phyloP scores from a whole-genome alignment of 805 yeast genomes.

The Saccharomycopsis sp. region DNA sequence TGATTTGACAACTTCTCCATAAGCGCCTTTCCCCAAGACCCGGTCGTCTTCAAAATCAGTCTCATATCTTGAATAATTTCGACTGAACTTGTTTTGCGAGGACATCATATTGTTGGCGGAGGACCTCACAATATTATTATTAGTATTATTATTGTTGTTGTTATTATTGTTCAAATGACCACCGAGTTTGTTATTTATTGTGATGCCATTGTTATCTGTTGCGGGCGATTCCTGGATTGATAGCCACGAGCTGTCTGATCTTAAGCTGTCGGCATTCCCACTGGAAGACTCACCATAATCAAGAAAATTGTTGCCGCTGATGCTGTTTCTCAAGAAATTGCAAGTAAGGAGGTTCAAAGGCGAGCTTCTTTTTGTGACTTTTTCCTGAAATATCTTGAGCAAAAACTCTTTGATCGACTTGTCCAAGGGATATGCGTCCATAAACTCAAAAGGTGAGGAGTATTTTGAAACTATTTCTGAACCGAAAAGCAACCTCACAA shows the following conservation, averaged over 20 bases:
- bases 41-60: conserved; percentile 95
- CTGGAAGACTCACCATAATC: no score
- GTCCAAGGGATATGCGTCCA: conserved; percentile 39
- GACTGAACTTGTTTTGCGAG: no score
- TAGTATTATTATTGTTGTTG: no score
- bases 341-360: conserved; percentile 80
- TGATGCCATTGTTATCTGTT: no score
- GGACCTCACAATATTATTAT: no score
- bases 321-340: conserved; percentile 69
- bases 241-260: no score
- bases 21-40: conserved; percentile 87
- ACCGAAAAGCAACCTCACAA: conserved; percentile 59
- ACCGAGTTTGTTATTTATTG: no score
- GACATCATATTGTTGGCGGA: no score
- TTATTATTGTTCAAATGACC: no score
- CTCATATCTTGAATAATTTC: conserved; percentile 73
- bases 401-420: conserved; percentile 60
- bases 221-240: no score
- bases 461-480: conserved; percentile 44
- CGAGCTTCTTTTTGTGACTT: conserved; percentile 64
- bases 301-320: conserved; percentile 30
- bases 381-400: conserved; percentile 51
- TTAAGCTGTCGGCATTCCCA: no score
- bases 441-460: conserved; percentile 55
- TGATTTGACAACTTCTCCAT: conserved; percentile 97